These are phyloP conservation scores for Saccharomycopsis synnaedendra DNA, from an alignment of 805 yeast species.

Conservation along the genomic window DNA sequence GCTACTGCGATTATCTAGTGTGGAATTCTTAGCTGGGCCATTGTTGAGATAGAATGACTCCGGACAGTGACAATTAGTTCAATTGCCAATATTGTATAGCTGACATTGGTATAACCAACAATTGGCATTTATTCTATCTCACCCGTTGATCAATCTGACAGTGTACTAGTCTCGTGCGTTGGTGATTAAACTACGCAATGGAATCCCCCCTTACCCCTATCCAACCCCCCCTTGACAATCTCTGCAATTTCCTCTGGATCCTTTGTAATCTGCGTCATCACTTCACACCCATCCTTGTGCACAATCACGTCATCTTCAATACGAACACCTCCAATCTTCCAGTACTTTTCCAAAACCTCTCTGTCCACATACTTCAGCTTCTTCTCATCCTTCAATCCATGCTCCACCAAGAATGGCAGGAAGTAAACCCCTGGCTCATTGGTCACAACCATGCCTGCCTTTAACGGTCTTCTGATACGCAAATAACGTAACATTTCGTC, in stretches of 20 bases:
- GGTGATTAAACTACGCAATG: background rate
- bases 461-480: constrained; percentile 65
- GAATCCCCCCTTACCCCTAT: constrained; percentile 51
- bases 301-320: constrained; percentile 88
- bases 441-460: constrained; percentile 76
- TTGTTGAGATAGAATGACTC: no score
- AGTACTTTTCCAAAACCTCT: constrained; percentile 61
- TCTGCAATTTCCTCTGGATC: constrained; percentile 74
- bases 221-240: constrained; percentile 62
- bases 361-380: constrained; percentile 49
- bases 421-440: constrained; percentile 95
- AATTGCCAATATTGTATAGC: no score
- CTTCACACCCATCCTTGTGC: constrained; percentile 67
- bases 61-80: no score
- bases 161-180: background rate
- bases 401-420: constrained; percentile 68
- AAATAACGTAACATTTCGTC: constrained; percentile 67
- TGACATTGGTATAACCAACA: no score
- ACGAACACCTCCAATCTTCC: constrained; percentile 93
- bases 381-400: constrained; percentile 35
- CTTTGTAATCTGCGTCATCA: constrained; percentile 71
- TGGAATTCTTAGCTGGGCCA: no score
- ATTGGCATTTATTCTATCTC: no score
- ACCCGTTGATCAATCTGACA: no score
- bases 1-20: no score